Evolutionary conservation across 2,329 filamentous ascomycete species (phyloP), one percentile per base, ranked within the genome.

Genomic region (Xylariales sp.): DNA sequence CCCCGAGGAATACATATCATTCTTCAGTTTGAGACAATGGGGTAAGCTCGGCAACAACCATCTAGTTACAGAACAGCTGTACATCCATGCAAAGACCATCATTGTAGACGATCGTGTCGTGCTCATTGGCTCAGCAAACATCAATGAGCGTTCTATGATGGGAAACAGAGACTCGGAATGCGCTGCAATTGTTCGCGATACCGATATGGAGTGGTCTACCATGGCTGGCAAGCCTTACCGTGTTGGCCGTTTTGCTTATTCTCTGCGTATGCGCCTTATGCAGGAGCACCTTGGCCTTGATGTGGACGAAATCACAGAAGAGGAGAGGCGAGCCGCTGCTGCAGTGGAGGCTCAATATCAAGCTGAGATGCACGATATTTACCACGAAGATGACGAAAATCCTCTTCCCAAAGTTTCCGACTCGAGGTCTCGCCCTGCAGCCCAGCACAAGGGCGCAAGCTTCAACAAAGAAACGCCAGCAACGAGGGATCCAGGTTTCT

Each of bases 1-100:
- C 18, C 91, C 93, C 0, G 88, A 95, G 59, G 88, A 96, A 41
- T 97, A 94, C 55, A 95, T 98, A 40, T 81, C 88, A 48, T 98
- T 98, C 69, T 97, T 89, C 64, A 91, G 88, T 48, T 69, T 98
- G 45, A 78, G 93, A 41, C 81, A 91, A 39, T 97, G 91, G 91
- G 93, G 91, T 16, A 84, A 85, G 59, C 89, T 98, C 57, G 88
- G 88, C 13, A 83, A 83, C 46, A 86, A 93, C 48, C 78, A 81
- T 40, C 68, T 97, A 25, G 88, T 93, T 4, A 97, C 93, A 0
- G 93, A 98, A 60, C 93, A 97, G 63, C 76, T 98, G 10, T 98
- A 98, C 57, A 97, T 98, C 40, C 93, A 98, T 55, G 93, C 93
- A 44, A 98, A 98, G 65, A 85, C 85, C 48, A 97, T 97, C 72